Evolutionary conservation across 306 rosid species (phyloP).

Genomic region (Betula pendula): DNA sequence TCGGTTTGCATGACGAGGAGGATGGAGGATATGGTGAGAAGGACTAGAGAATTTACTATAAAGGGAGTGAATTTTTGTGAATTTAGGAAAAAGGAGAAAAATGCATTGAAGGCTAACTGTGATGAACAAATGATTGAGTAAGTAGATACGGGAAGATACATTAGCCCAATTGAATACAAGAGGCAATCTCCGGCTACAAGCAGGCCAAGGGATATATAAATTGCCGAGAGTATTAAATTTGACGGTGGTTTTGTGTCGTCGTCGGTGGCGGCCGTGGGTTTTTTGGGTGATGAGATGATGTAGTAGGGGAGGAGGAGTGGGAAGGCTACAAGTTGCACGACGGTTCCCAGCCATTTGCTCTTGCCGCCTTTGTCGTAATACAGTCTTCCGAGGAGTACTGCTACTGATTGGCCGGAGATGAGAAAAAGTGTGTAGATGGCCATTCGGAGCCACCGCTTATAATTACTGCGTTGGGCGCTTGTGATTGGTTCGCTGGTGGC

Average conservation of each 20-base stretch:
- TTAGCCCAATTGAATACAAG: constrained; percentile 42
- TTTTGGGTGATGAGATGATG: constrained; percentile 22
- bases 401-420: constrained; percentile 34
- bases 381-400: constrained; percentile 38
- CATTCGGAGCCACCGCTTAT: constrained; percentile 33
- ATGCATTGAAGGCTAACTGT: constrained; percentile 55
- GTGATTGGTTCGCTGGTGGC: not conserved
- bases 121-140: constrained; percentile 49
- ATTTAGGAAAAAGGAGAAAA: constrained; percentile 61
- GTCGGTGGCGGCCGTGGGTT: not conserved
- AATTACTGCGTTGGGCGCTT: not conserved
- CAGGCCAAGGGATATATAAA: constrained; percentile 39
- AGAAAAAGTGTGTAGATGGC: constrained; percentile 15
- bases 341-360: constrained; percentile 40
- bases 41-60: constrained; percentile 48
- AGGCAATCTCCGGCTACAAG: constrained; percentile 34
- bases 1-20: constrained; percentile 40
- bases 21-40: constrained; percentile 50
- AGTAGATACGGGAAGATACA: constrained; percentile 59
- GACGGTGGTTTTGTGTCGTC: constrained; percentile 25
- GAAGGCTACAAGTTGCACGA: constrained; percentile 35
- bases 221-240: constrained; percentile 2
- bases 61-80: constrained; percentile 51
- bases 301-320: constrained; percentile 41
- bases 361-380: constrained; percentile 43